Base-by-base conservation (phyloP, 495 filamentous ascomycete genomes). In the Penicillium simplicissimum region DNA sequence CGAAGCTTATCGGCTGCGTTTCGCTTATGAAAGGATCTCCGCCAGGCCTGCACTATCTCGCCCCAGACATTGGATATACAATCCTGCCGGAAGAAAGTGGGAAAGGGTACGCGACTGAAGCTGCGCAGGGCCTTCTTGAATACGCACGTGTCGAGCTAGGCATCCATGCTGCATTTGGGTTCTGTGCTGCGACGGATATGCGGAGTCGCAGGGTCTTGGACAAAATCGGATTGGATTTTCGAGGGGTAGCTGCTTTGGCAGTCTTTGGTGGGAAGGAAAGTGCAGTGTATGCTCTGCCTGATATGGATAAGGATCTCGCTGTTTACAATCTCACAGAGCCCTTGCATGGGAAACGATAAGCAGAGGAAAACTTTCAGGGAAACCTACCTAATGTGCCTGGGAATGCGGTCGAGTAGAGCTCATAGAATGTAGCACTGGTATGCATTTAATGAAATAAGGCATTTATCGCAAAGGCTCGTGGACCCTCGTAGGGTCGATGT, bases 81-180 rank as follows among this genome's bases (percentile, higher is more conserved):
- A 67, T 78, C 13, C 34, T 79, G 23, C 67, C 70, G 0, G 63
- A 64, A 51, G 56, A 77, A 9, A 68, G 65, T 61, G 65, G 72
- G 3, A 76, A 72, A 59, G 77, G 77, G 3, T 79, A 77, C 61
- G 69, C 75, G 8, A 71, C 72, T 17, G 77, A 80, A 61, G 77
- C 74, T 0, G 66, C 61, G 23, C 65, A 59, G 13, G 73, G 40
- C 8, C 3, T 78, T 8, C 38, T 80, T 17, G 65, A 70, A 6
- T 79, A 68, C 40, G 65, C 68, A 3, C 63, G 52, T 25, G 34
- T 15, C 19, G 65, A 67, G 8, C 55, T 58, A 15, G 70, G 69
- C 0, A 52, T 73, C 8, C 52, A 66, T 14, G 37, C 13, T 47
- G 57, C 53, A 2, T 68, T 68, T 61, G 63, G 67, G 21, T 69